Percentiles rank a stretch among this genome's conserved stretches.
Conservation (phyloP, 2,329 filamentous ascomycete species). For the Colletotrichum liriopes region DNA sequence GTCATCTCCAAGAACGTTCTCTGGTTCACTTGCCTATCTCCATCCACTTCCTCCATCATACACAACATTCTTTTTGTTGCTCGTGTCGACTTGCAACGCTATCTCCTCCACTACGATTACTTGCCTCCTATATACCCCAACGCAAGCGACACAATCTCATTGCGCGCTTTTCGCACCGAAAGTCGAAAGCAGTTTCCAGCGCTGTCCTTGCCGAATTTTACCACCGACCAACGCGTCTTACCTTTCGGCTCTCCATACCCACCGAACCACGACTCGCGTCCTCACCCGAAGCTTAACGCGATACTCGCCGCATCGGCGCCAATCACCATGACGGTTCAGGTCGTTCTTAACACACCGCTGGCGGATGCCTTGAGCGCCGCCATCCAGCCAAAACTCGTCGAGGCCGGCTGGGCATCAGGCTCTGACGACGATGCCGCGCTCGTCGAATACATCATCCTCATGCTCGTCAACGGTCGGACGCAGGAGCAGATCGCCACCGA, state of each 20-base stretch:
- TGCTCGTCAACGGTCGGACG: conserved; percentile 96
- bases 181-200: conserved; percentile 3
- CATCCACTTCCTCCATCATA: conserved; percentile 29
- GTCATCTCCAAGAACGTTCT: conserved; percentile 31
- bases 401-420: conserved; percentile 91
- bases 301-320: conserved; percentile 33
- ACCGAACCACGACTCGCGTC: conserved; percentile 12
- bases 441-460: conserved; percentile 96
- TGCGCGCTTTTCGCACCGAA: conserved; percentile 9
- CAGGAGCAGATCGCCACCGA: conserved; percentile 91
- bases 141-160: neutral
- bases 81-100: conserved; percentile 18
- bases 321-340: conserved; percentile 81
- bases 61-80: conserved; percentile 36
- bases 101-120: neutral
- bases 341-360: conserved; percentile 84
- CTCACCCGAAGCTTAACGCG: conserved; percentile 26
- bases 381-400: conserved; percentile 91
- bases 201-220: conserved; percentile 18
- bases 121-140: conserved; percentile 32
- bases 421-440: conserved; percentile 85
- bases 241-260: conserved; percentile 16
- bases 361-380: conserved; percentile 86
- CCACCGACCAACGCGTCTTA: conserved; percentile 32
- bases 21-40: conserved; percentile 2